Evolutionary conservation across 2,329 filamentous ascomycete genomes (phyloP).

Genomic region (Aspergillus costaricaensis): DNA sequence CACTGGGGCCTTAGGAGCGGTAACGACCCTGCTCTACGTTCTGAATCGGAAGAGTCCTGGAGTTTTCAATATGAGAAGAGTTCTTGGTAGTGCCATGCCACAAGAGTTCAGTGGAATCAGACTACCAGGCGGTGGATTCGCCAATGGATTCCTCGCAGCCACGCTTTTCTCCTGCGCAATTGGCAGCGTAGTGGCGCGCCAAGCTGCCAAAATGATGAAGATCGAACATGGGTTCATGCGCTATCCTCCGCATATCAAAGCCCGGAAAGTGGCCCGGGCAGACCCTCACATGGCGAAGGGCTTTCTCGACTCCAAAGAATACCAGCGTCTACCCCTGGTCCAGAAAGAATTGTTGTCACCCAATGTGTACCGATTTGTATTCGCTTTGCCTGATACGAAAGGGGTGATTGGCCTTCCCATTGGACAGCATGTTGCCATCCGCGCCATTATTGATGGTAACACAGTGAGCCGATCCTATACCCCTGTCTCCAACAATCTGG

Average conservation of each 20-base stretch:
- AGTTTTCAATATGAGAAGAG: not conserved
- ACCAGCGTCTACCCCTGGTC: slow-evolving; percentile 50
- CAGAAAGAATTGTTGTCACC: slow-evolving; percentile 26
- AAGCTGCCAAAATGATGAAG: slow-evolving; percentile 23
- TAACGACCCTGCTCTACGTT: slow-evolving; percentile 40
- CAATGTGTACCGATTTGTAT: slow-evolving; percentile 48
- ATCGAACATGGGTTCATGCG: slow-evolving; percentile 30
- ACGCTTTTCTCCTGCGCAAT: slow-evolving; percentile 18
- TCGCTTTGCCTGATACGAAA: slow-evolving; percentile 49
- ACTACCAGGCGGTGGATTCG: slow-evolving; percentile 23
- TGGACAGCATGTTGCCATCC: slow-evolving; percentile 59
- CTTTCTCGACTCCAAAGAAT: slow-evolving; percentile 53
- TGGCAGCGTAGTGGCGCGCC: slow-evolving; percentile 14
- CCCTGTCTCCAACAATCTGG: slow-evolving; percentile 40
- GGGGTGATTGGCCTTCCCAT: slow-evolving; percentile 57
- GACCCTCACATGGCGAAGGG: slow-evolving; percentile 48
- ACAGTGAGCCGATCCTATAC: slow-evolving; percentile 57
- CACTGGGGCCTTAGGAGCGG: slow-evolving; percentile 21
- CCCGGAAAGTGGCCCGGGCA: slow-evolving; percentile 39
- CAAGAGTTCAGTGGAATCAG: slow-evolving; percentile 6
- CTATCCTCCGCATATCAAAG: slow-evolving; percentile 44
- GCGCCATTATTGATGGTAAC: slow-evolving; percentile 50
- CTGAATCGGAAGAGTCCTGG: slow-evolving; percentile 13
- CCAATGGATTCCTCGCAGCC: slow-evolving; percentile 25
- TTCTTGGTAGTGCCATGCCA: not conserved